Conservation (phyloP, 768 basidiomycete genomes). For the Trametes punicea region DNA sequence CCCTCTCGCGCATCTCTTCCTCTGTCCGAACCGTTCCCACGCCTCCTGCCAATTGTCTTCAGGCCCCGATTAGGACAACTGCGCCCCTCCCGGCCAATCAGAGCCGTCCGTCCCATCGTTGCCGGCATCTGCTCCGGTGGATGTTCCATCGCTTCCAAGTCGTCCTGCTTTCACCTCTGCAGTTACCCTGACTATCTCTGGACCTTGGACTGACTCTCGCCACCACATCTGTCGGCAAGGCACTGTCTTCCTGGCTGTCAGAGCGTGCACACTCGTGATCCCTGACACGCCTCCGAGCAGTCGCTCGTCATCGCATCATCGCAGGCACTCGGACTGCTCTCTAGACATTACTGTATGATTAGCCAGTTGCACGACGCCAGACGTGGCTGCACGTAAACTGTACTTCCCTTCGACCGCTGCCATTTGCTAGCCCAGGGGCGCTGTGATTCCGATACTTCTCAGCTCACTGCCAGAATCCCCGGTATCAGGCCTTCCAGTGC, state of each 20-base stretch:
- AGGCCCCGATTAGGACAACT: slow-evolving; percentile 7
- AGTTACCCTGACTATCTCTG: neutral
- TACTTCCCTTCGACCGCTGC: neutral
- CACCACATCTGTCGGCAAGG: neutral
- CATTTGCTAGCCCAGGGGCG: neutral
- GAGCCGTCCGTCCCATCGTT: slow-evolving; percentile 6
- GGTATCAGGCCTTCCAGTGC: neutral
- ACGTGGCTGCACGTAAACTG: neutral
- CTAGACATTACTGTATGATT: neutral
- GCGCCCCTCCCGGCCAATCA: slow-evolving; percentile 11
- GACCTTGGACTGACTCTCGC: neutral
- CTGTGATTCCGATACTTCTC: neutral
- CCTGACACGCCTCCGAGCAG: no score
- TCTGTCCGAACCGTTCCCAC: slow-evolving; percentile 15
- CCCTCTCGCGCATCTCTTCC: neutral
- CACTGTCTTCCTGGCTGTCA: no score
- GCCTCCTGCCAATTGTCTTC: slow-evolving; percentile 15
- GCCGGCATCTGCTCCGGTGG: neutral
- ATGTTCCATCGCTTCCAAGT: neutral
- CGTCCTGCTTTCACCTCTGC: neutral
- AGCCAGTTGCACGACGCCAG: neutral
- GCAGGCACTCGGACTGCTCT: neutral
- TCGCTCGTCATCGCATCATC: slow-evolving; percentile 7
- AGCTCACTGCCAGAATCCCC: slow-evolving; percentile 5
- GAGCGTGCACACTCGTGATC: no score